Conservation (phyloP, 2,329 filamentous ascomycete species). For the Aspergillus proliferans region DNA sequence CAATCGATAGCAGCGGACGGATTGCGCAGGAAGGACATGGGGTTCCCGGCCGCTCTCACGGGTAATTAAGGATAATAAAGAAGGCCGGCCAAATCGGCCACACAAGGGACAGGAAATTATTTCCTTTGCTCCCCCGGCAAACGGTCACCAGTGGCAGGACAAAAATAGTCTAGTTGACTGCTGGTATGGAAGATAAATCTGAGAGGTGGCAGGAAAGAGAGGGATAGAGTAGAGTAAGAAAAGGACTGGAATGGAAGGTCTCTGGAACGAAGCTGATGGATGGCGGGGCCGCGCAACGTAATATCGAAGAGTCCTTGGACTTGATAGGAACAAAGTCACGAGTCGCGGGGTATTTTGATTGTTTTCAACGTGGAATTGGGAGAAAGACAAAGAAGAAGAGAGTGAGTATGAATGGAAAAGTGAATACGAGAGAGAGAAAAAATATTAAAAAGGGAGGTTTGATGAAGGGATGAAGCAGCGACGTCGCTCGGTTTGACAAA, state of each 20-base stretch:
- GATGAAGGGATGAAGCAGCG: background rate
- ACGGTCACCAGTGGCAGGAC: background rate
- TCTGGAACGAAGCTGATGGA: background rate
- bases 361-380: background rate
- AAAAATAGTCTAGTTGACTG: background rate
- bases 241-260: background rate
- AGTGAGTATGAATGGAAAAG: background rate
- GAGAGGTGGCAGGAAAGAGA: constrained; percentile 1
- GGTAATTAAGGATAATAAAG: constrained; percentile 1
- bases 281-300: background rate
- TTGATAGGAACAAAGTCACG: background rate
- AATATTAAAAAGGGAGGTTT: background rate
- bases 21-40: constrained; percentile 28
- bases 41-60: constrained; percentile 20
- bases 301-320: background rate
- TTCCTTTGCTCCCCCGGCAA: background rate
- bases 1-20: constrained; percentile 11
- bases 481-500: background rate
- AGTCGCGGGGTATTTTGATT: background rate
- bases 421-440: constrained; percentile 3
- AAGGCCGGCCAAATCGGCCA: background rate
- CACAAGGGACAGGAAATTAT: background rate
- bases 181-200: background rate
- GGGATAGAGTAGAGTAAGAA: background rate
- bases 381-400: background rate